Percentiles rank a stretch among this genome's conserved stretches.
Conservation (phyloP, 768 basidiomycete species). For the Phylloporus arenicola region DNA sequence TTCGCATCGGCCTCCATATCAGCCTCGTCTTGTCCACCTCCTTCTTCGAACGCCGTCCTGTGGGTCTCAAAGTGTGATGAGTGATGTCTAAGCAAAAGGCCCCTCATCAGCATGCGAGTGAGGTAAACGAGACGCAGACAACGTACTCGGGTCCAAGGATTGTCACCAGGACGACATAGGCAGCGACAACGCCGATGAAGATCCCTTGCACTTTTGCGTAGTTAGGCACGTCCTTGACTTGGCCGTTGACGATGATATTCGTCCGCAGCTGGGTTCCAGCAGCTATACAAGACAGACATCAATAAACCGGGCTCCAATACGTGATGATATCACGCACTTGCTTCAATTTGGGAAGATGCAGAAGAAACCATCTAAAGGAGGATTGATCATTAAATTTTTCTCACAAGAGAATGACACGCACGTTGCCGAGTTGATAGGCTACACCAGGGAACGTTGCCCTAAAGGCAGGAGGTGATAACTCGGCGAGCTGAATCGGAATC, state of each 20-base stretch:
- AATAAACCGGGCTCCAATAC: not conserved
- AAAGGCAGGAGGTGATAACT: constrained; percentile 86
- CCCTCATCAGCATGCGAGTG: not conserved
- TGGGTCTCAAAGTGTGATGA: constrained; percentile 80
- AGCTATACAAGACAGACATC: constrained; percentile 31
- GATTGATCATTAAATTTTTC: not conserved
- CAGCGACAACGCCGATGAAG: constrained; percentile 75
- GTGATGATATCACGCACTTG: constrained; percentile 12
- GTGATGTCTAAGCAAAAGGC: constrained; percentile 44
- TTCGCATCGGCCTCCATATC: constrained; percentile 18
- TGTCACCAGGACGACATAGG: constrained; percentile 69
- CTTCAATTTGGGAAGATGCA: constrained; percentile 56
- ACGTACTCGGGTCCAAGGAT: constrained; percentile 76
- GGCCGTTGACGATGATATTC: constrained; percentile 39
- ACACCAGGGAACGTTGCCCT: constrained; percentile 84
- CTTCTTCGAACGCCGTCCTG: constrained; percentile 74
- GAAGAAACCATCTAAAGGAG: constrained; percentile 54
- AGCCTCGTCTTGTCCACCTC: constrained; percentile 54
- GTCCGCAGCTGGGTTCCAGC: constrained; percentile 55
- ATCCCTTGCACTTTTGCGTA: constrained; percentile 86
- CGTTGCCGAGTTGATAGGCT: constrained; percentile 79
- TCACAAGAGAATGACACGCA: constrained; percentile 5
- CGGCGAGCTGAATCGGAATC: constrained; percentile 75
- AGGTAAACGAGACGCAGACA: not conserved
- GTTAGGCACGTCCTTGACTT: constrained; percentile 43